phyloP scores from a whole-genome alignment of 1,284 basidiomycete species.

The Leucoagaricus sp. region DNA sequence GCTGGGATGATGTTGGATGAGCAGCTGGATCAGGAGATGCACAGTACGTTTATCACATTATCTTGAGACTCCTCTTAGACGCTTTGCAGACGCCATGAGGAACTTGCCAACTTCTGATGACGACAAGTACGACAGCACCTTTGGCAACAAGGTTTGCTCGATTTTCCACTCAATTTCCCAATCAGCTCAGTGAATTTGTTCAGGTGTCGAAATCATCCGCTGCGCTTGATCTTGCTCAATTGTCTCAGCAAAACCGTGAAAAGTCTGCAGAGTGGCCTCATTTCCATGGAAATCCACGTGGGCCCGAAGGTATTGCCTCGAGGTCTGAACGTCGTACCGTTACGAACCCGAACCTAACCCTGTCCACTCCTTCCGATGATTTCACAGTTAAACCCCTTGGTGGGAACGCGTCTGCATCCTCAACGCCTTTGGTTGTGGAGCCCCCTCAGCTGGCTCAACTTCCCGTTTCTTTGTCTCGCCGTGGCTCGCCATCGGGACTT shows the following conservation, averaged over 20 bases:
- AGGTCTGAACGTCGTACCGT: constrained; percentile 66
- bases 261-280: constrained; percentile 94
- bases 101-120: constrained; percentile 92
- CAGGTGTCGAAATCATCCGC: constrained; percentile 89
- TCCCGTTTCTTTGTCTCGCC: constrained; percentile 58
- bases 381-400: constrained; percentile 42
- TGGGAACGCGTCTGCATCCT: constrained; percentile 53
- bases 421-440: constrained; percentile 54
- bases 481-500: constrained; percentile 67
- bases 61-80: constrained; percentile 19
- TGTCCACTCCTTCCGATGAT: constrained; percentile 58
- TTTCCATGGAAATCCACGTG: constrained; percentile 67
- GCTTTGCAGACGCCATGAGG: constrained; percentile 77
- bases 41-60: constrained; percentile 59
- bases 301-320: constrained; percentile 52
- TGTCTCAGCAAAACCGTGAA: constrained; percentile 79
- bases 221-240: constrained; percentile 89
- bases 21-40: constrained; percentile 88
- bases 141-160: constrained; percentile 63
- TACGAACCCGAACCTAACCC: constrained; percentile 69
- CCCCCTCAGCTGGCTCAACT: constrained; percentile 59
- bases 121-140: constrained; percentile 73
- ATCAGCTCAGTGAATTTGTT: neutral
- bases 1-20: constrained; percentile 88
- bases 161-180: constrained; percentile 7